Evolutionary conservation across 768 basidiomycete species (phyloP).

Genomic region (Rhodotorula babjevae): DNA sequence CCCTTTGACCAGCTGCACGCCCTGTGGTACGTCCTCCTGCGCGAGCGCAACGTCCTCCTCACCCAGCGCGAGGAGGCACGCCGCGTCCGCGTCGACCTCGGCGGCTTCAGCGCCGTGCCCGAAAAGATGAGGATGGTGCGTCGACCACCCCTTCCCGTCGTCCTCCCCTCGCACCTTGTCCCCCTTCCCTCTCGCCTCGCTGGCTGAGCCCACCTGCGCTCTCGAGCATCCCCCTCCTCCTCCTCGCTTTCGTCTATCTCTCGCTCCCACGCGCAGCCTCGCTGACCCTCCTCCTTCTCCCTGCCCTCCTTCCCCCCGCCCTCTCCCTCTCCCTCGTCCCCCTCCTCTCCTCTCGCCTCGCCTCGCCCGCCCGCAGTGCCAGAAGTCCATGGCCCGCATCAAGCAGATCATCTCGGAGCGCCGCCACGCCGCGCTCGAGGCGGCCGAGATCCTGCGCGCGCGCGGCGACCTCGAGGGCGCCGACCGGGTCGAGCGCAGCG

Average conservation of each 20-base stretch:
- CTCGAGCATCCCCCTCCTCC: no score
- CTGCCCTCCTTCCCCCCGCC: no score
- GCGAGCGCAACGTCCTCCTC: slow-evolving; percentile 84
- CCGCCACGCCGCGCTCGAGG: slow-evolving; percentile 73
- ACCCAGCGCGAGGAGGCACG: slow-evolving; percentile 77
- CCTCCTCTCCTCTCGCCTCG: no score
- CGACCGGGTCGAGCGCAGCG: not conserved
- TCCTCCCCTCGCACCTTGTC: no score
- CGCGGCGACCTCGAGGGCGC: slow-evolving; percentile 7
- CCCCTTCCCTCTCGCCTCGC: not conserved
- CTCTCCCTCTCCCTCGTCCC: not conserved
- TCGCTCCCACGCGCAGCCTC: not conserved
- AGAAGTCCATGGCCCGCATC: slow-evolving; percentile 94
- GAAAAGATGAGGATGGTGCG: slow-evolving; percentile 35
- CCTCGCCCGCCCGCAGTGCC: slow-evolving; percentile 55
- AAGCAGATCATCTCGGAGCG: slow-evolving; percentile 89
- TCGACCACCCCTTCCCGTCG: no score
- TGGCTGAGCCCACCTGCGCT: no score
- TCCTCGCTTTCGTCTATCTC: no score
- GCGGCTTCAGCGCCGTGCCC: slow-evolving; percentile 38
- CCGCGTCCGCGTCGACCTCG: slow-evolving; percentile 52
- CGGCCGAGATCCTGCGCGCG: slow-evolving; percentile 45
- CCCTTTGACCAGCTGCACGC: slow-evolving; percentile 89
- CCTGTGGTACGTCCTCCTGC: slow-evolving; percentile 83
- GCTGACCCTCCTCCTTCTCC: no score